Evolutionary conservation across 2,329 filamentous ascomycete species (phyloP).

Genomic region (Pezizomycotina sp.): DNA sequence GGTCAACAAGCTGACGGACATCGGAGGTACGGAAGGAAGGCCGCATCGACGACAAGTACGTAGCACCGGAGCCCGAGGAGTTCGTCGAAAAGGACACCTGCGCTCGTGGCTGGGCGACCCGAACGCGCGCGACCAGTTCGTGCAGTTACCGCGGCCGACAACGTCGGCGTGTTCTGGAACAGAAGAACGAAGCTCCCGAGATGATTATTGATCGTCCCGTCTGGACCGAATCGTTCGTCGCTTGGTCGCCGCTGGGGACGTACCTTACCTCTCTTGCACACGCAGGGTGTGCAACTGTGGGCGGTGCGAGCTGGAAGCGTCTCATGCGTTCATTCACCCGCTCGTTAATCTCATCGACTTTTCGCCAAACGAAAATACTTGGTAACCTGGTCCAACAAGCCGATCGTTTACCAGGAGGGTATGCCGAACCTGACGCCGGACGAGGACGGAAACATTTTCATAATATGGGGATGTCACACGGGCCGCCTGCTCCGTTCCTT

Average conservation of each 20-base stretch:
- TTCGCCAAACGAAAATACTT: constrained; percentile 86
- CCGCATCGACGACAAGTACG: constrained; percentile 77
- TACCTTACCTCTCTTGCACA: constrained; percentile 88
- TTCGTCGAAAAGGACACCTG: constrained; percentile 88
- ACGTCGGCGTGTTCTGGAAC: constrained; percentile 94
- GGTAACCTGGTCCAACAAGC: constrained; percentile 89
- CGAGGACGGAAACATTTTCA: constrained; percentile 97
- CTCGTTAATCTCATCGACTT: constrained; percentile 93
- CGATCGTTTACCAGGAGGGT: constrained; percentile 80
- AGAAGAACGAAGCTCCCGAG: constrained; percentile 85
- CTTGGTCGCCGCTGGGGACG: constrained; percentile 92
- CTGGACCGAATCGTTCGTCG: constrained; percentile 96
- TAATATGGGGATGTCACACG: constrained; percentile 93
- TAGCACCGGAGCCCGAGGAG: constrained; percentile 59
- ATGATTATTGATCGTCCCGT: constrained; percentile 77
- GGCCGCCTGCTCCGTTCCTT: constrained; percentile 84
- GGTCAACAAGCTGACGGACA: constrained; percentile 96
- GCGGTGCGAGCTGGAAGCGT: constrained; percentile 71
- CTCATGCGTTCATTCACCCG: constrained; percentile 83
- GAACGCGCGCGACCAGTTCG: constrained; percentile 84
- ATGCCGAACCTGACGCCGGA: constrained; percentile 72
- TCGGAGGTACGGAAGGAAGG: constrained; percentile 86
- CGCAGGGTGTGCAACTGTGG: constrained; percentile 94
- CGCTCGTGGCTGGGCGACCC: constrained; percentile 83
- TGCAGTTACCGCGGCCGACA: constrained; percentile 83